A percentile compares a stretch with the other conserved stretches of the same genome.
These are phyloP conservation scores for Talaromyces sp. DNA, from an alignment of 2,329 filamentous ascomycete genomes.

Conservation along the genomic window DNA sequence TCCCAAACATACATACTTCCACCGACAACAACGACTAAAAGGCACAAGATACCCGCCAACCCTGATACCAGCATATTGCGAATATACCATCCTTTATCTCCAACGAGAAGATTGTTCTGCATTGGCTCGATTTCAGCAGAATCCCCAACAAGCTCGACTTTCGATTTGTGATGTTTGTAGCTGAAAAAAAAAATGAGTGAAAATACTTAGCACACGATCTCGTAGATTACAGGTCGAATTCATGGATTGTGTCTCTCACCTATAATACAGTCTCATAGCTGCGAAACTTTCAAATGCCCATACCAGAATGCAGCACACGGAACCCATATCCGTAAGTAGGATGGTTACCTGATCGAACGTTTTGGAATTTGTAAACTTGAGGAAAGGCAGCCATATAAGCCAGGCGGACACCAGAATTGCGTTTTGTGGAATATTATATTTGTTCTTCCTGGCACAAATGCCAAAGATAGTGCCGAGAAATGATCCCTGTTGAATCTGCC, in stretches of 20 bases:
- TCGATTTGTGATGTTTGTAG: neutral
- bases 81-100: neutral
- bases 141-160: neutral
- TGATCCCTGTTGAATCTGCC: neutral
- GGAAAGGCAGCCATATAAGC: neutral
- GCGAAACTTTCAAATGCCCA: neutral
- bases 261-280: neutral
- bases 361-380: neutral
- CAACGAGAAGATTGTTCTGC: neutral
- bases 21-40: neutral
- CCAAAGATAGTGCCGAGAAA: neutral
- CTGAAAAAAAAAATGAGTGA: too few species aligned
- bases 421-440: neutral
- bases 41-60: neutral
- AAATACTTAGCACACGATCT: neutral
- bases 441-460: neutral
- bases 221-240: neutral
- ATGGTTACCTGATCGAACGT: neutral
- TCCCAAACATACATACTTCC: neutral
- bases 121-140: neutral
- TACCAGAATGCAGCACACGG: neutral
- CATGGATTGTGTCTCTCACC: neutral
- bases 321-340: neutral
- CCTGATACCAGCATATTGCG: neutral
- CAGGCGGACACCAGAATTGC: neutral